Conservation (phyloP, 306 rosid genomes). For the Casuarina glauca region DNA sequence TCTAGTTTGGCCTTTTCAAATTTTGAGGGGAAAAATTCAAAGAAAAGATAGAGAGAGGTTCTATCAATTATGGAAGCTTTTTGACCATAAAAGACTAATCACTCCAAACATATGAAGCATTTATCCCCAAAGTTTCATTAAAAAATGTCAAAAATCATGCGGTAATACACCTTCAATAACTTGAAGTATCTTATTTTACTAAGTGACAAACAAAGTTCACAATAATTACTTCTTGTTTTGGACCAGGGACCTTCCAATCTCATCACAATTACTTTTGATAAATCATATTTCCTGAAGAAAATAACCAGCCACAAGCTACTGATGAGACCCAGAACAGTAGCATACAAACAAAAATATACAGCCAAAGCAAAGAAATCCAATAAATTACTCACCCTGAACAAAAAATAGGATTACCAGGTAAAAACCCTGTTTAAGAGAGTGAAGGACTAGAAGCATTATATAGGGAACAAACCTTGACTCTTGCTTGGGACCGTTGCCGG, state of each 20-base stretch:
- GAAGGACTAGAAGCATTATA: background rate
- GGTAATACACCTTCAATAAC: background rate
- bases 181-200: background rate
- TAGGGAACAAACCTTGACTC: constrained; percentile 61
- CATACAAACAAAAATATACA: background rate
- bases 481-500: constrained; percentile 51
- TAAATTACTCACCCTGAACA: background rate
- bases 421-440: background rate
- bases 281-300: background rate
- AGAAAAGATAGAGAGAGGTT: constrained; percentile 13
- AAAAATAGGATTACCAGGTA: background rate
- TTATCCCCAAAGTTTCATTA: background rate
- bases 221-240: background rate
- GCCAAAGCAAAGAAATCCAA: background rate
- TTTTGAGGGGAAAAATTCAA: constrained; percentile 23
- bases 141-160: background rate
- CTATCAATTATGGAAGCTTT: background rate
- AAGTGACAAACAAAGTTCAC: background rate
- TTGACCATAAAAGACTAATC: background rate
- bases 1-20: constrained; percentile 73
- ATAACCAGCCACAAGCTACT: background rate
- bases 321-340: background rate
- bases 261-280: background rate
- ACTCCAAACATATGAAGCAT: background rate
- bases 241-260: background rate